A percentile compares a stretch with the other conserved stretches of the same genome.
These are phyloP conservation scores for Thecaphora thlaspeos DNA, from an alignment of 1,284 basidiomycete genomes.

Conservation along the genomic window DNA sequence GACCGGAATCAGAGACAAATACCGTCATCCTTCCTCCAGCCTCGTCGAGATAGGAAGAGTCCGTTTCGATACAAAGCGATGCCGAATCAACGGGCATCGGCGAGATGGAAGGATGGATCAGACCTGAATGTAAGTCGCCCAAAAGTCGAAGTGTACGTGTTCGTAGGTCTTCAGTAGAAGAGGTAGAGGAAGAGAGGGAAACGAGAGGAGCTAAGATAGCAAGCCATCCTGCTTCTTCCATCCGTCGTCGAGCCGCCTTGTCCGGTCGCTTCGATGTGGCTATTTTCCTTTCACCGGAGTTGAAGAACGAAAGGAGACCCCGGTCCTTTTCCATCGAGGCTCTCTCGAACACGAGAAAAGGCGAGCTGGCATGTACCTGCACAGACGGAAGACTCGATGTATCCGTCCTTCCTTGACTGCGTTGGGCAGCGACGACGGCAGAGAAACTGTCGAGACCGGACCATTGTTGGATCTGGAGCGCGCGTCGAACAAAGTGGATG, in stretches of 20 bases:
- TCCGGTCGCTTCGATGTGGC: too few species aligned
- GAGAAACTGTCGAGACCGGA: background rate
- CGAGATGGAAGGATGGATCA: background rate
- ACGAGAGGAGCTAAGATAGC: background rate
- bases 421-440: too few species aligned
- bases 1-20: too few species aligned
- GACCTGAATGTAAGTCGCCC: background rate
- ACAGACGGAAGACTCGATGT: background rate
- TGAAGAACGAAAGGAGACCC: too few species aligned
- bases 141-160: background rate
- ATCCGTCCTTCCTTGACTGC: too few species aligned
- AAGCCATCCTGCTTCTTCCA: background rate
- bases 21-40: too few species aligned
- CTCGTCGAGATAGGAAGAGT: too few species aligned
- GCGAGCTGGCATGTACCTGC: background rate
- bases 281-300: too few species aligned
- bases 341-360: background rate
- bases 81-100: too few species aligned
- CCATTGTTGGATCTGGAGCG: constrained; percentile 3
- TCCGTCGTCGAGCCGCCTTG: background rate
- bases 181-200: too few species aligned
- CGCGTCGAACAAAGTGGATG: constrained; percentile 3
- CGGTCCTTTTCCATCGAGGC: too few species aligned
- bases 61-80: background rate
- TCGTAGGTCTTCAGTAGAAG: too few species aligned